Conservation (phyloP, 2,329 filamentous ascomycete genomes). For the Monosporascus ibericus region DNA sequence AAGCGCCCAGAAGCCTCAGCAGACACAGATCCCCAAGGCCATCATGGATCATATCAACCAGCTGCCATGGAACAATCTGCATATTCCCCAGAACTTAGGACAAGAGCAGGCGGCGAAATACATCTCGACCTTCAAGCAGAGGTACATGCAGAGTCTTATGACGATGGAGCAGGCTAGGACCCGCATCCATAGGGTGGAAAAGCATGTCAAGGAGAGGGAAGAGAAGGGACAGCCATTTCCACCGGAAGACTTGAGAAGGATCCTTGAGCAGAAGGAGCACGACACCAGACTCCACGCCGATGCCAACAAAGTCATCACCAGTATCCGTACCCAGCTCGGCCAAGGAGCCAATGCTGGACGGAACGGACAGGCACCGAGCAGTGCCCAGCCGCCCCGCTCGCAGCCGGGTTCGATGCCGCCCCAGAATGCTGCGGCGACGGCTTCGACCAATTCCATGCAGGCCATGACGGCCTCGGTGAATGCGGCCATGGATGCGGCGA, state of each 20-base stretch:
- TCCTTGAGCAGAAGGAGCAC: constrained; percentile 9
- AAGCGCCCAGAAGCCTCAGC: background rate
- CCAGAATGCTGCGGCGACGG: constrained; percentile 11
- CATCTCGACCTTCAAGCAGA: constrained; percentile 12
- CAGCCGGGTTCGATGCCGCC: constrained; percentile 16
- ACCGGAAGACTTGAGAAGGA: constrained; percentile 17
- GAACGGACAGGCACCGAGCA: constrained; percentile 8
- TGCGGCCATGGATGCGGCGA: constrained; percentile 27
- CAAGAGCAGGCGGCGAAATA: constrained; percentile 17
- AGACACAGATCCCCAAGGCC: constrained; percentile 10
- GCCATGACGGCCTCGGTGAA: constrained; percentile 26
- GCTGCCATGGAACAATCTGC: constrained; percentile 17
- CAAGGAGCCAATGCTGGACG: constrained; percentile 1
- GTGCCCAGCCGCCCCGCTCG: constrained; percentile 15
- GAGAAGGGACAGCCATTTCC: constrained; percentile 14
- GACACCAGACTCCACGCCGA: constrained; percentile 18
- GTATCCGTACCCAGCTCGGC: constrained; percentile 16
- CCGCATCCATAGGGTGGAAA: constrained; percentile 12
- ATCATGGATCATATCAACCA: constrained; percentile 21
- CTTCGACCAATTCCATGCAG: constrained; percentile 24
- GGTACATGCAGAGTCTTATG: constrained; percentile 17
- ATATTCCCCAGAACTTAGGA: constrained; percentile 7
- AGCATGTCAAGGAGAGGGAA: constrained; percentile 18
- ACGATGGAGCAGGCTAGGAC: constrained; percentile 20
- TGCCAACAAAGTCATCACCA: constrained; percentile 16